phyloP scores from a whole-genome alignment of 2,329 filamentous ascomycete species.

The Clonostachys chloroleuca region DNA sequence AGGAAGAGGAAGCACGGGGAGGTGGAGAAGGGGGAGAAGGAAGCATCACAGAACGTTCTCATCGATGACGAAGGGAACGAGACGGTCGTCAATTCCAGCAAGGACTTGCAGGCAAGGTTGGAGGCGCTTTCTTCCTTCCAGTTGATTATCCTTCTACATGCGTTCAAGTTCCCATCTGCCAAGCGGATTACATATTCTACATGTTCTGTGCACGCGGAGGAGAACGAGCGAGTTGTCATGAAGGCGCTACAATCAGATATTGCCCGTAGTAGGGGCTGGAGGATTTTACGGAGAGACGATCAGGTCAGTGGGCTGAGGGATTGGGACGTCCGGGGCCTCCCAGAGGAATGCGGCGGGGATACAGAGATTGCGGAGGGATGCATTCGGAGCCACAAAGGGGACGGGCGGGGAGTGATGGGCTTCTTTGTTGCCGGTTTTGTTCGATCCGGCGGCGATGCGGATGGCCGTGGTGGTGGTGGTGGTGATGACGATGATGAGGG shows the following conservation, averaged over 20 bases:
- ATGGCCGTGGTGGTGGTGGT: constrained; percentile 3
- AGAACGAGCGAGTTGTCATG: constrained; percentile 84
- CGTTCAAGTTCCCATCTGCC: constrained; percentile 75
- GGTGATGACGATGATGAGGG: constrained; percentile 25
- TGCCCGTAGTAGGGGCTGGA: constrained; percentile 69
- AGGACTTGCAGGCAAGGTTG: constrained; percentile 60
- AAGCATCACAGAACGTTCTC: constrained; percentile 24
- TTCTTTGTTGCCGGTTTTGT: constrained; percentile 94
- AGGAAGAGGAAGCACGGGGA: constrained; percentile 43
- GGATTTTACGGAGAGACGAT: constrained; percentile 63
- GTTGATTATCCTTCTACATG: constrained; percentile 75
- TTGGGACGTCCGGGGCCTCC: constrained; percentile 67
- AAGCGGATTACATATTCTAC: constrained; percentile 85
- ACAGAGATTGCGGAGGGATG: constrained; percentile 64
- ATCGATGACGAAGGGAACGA: constrained; percentile 57
- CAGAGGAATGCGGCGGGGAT: constrained; percentile 42
- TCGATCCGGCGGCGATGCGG: constrained; percentile 11
- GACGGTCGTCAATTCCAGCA: constrained; percentile 43
- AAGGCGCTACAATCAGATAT: constrained; percentile 64
- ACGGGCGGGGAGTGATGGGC: constrained; percentile 82
- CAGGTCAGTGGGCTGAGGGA: constrained; percentile 72
- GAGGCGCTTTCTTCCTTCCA: constrained; percentile 77
- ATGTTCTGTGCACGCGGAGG: constrained; percentile 80
- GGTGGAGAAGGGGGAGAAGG: constrained; percentile 13
- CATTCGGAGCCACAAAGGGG: constrained; percentile 76